These are phyloP conservation scores for Mortierella alpina DNA, from an alignment of 192 early-diverging fungal genomes.

Conservation along the genomic window DNA sequence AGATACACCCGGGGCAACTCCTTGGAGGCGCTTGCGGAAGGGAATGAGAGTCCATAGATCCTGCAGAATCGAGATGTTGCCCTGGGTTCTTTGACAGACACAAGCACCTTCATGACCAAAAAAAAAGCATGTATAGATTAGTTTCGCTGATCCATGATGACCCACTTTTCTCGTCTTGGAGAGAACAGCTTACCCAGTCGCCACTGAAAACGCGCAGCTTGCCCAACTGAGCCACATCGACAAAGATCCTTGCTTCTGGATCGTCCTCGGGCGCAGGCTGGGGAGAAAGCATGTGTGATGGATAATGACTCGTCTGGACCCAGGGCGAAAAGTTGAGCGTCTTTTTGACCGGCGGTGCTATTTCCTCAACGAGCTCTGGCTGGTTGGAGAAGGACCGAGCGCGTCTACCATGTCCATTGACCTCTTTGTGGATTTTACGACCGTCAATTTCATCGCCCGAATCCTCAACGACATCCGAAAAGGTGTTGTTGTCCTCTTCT, in stretches of 20 bases:
- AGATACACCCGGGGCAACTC: conserved; percentile 57
- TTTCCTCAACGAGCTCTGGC: conserved; percentile 1
- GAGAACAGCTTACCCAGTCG: conserved; percentile 61
- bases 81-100: conserved; percentile 26
- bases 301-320: conserved; percentile 54
- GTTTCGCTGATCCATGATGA: too few species aligned
- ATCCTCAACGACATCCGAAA: conserved; percentile 46
- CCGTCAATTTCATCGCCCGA: conserved; percentile 54
- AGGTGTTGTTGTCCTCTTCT: conserved; percentile 45
- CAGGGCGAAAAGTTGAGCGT: conserved; percentile 39
- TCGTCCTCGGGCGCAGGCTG: conserved; percentile 68
- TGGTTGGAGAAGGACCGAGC: conserved; percentile 18
- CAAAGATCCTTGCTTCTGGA: conserved; percentile 61
- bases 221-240: conserved; percentile 61
- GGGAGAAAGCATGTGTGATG: conserved; percentile 46
- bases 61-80: conserved; percentile 33
- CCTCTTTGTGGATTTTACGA: conserved; percentile 37
- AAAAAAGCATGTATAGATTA: neutral
- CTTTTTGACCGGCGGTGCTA: conserved; percentile 19
- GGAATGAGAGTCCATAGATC: conserved; percentile 42
- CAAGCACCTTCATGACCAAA: conserved; percentile 15
- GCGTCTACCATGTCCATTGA: conserved; percentile 25
- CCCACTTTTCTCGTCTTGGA: neutral
- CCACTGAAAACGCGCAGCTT: conserved; percentile 68
- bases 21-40: neutral